A percentile compares a stretch with the other conserved stretches of the same genome.
Conservation (phyloP, 345 rosid species). For the Trapa incisa region DNA sequence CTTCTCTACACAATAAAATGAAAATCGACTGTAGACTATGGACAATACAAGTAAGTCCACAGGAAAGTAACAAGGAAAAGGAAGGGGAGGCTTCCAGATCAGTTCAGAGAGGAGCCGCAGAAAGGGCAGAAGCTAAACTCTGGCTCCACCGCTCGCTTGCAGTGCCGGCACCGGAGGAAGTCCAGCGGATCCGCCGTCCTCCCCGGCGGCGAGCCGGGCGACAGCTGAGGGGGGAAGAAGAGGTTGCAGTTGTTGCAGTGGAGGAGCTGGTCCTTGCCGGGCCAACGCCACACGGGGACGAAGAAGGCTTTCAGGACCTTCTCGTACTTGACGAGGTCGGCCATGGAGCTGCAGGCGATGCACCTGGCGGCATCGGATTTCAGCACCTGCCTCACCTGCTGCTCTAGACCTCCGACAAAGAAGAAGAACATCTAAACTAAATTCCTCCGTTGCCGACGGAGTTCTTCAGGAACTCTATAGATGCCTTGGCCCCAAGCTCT, state of each 20-base stretch:
- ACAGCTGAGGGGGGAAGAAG: slow-evolving; percentile 40
- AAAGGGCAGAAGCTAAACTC: slow-evolving; percentile 74
- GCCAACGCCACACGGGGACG: slow-evolving; percentile 85
- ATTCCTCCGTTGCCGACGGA: background rate
- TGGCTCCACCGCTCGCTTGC: slow-evolving; percentile 44
- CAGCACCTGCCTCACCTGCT: slow-evolving; percentile 58
- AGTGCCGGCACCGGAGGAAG: slow-evolving; percentile 42
- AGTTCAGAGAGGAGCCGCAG: slow-evolving; percentile 47
- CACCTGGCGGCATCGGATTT: slow-evolving; percentile 58
- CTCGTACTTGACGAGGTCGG: slow-evolving; percentile 81
- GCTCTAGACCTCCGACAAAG: slow-evolving; percentile 77
- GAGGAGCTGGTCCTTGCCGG: slow-evolving; percentile 46
- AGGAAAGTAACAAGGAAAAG: no score
- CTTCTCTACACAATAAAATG: no score
- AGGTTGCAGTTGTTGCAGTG: slow-evolving; percentile 50
- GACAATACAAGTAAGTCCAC: no score
- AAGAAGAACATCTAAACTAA: slow-evolving; percentile 59
- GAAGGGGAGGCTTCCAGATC: background rate
- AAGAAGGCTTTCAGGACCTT: slow-evolving; percentile 76
- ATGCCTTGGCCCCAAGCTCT: no score
- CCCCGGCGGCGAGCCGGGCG: slow-evolving; percentile 16
- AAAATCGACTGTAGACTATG: no score
- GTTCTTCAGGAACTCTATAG: no score
- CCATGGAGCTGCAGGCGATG: slow-evolving; percentile 54
- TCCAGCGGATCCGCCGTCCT: slow-evolving; percentile 10